Base-by-base conservation (phyloP, 805 yeast genomes). In the Wickerhamomyces xylosicus region DNA sequence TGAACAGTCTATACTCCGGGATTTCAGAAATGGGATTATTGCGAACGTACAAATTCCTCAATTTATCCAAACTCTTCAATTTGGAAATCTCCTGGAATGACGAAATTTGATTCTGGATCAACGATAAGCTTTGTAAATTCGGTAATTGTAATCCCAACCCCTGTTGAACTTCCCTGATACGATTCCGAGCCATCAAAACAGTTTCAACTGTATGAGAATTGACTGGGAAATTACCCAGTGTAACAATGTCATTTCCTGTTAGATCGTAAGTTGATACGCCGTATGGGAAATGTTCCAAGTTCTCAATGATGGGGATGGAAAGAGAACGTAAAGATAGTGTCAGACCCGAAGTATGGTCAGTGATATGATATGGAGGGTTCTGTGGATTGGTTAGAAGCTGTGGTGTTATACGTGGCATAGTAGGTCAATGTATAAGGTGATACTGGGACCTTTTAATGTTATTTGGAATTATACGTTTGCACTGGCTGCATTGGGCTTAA, bases 241-340 rank as follows among this genome's bases (percentile, higher is more conserved):
- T 66, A 1, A 67, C 58, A n/a, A 90, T 59, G 27, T 74, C 79
- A 58, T 90, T 90, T 51, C 81, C 79, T 1, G 90, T 74, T 25
- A 90, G 53, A 55, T 90, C 97, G 3, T 9, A 25, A 9, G 14
- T 11, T 7, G 29, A 25, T 25, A 25, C 13, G 4, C 9, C n/a
- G 29, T 25, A 25, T 25, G 29, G n/a, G n/a, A n/a, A n/a, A n/a
- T n/a, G 4, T 25, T 25, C 29, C 14, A 25, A 11, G 38, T 65
- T 64, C 40, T 71, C 78, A 11, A 75, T 51, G 3, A 58, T 49
- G 0, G 74, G 60, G 3, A 72, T 57, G 31, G 63, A 58, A 10
- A 64, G 47, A 13, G 62, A 57, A 16, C 76, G 56, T 8, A 25
- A 11, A 9, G 29, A 10, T 11, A 25, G 14, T 4, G 29, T 25